Evolutionary conservation across 345 rosid genomes (phyloP), one percentile per base, ranked within the genome.

Genomic region (Abelmoschus esculentus): DNA sequence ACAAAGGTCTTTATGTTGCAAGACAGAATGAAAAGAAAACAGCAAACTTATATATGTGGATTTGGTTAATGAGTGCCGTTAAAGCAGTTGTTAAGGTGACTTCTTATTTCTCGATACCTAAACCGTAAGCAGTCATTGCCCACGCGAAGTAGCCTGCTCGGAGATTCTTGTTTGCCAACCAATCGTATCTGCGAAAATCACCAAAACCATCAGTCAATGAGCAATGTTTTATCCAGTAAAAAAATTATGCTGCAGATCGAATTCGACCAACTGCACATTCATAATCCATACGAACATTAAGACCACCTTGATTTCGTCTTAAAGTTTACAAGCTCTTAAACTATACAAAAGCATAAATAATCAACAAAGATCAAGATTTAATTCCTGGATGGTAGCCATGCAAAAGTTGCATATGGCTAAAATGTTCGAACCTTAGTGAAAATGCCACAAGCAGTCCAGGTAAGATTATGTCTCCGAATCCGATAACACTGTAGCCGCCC

Each of bases 401-500:
- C 15, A 44, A 70, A 57, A 57, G 18, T 56, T 56, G 19, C 32
- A 40, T 22, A 57, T 10, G 31, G 66, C 18, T 53, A 31, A 26
- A 53, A 53, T 11, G 11, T 15, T 72, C 68, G 14, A 22, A 95
- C 99, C 99, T 91, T 46, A 90, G 80, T 44, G 98, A 86, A 83
- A 95, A 91, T 59, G 92, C 89, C 12, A 91, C 97, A 62, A 95
- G 79, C 62, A 95, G 78, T 71, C 99, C 99, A 0, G 98, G 98
- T 76, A 95, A 81, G 79, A 95, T 90, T 72, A 95, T 95, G 74
- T 95, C 99, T 53, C 99, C 99, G 80, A 95, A 95, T 34, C 99
- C 97, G 65, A 95, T 95, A 75, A 95, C 86, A 71, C 99, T 91
- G 74, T 88, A 91, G 70, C 99, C 99, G 69, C 99, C 98, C 99